These are phyloP conservation scores for Ganoderma meredithae DNA, from an alignment of 1,284 basidiomycete genomes.

Conservation along the genomic window DNA sequence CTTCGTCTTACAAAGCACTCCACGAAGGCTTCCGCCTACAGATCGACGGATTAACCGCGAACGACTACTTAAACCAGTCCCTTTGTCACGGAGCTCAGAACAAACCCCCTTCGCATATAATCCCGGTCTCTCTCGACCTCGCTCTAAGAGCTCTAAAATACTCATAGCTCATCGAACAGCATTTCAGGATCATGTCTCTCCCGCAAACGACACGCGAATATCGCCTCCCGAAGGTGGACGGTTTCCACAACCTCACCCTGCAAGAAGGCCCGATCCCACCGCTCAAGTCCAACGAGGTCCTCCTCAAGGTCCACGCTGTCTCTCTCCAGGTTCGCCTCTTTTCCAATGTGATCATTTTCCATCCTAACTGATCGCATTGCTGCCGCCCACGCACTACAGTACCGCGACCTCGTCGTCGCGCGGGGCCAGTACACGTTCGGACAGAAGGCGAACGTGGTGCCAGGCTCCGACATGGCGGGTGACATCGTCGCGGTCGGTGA, in stretches of 20 bases:
- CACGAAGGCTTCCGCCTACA: too few species aligned
- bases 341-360: too few species aligned
- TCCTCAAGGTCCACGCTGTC: constrained; percentile 59
- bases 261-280: constrained; percentile 41
- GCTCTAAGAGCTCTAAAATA: too few species aligned
- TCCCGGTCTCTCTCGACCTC: too few species aligned
- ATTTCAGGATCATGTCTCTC: constrained; percentile 32
- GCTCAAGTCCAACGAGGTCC: constrained; percentile 50
- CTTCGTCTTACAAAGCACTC: too few species aligned
- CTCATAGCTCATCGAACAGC: too few species aligned
- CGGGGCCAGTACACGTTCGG: constrained; percentile 42
- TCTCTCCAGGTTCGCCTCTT: constrained; percentile 46
- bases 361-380: constrained; percentile 15
- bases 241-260: constrained; percentile 44
- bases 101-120: too few species aligned
- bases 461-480: constrained; percentile 69
- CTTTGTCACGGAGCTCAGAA: too few species aligned
- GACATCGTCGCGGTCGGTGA: constrained; percentile 62
- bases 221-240: constrained; percentile 40
- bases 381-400: constrained; percentile 38
- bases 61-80: too few species aligned
- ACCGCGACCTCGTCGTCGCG: constrained; percentile 52
- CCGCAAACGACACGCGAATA: constrained; percentile 45
- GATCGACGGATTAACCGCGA: too few species aligned
- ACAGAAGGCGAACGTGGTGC: constrained; percentile 49